phyloP scores from a whole-genome alignment of 331 rosid species.

The Pyrus hybrid region DNA sequence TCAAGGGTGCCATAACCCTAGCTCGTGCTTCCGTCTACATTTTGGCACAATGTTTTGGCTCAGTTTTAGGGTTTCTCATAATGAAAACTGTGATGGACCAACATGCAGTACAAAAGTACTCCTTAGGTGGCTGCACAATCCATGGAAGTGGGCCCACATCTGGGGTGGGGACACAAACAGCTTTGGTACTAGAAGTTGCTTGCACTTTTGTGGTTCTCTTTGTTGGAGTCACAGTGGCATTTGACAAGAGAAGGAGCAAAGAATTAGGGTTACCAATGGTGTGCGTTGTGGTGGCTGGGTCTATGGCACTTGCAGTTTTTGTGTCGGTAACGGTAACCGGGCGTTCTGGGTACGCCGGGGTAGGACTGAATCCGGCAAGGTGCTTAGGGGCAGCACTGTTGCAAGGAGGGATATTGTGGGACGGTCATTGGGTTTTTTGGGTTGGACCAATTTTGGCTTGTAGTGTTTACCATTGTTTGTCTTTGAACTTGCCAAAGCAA shows the following conservation, averaged over 20 bases:
- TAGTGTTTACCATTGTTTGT: slow-evolving; percentile 30
- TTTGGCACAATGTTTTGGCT: slow-evolving; percentile 56
- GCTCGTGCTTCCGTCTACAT: slow-evolving; percentile 45
- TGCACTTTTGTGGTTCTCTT: slow-evolving; percentile 69
- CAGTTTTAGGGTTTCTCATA: slow-evolving; percentile 41
- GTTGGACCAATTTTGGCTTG: slow-evolving; percentile 66
- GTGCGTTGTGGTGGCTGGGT: slow-evolving; percentile 46
- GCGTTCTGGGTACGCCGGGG: slow-evolving; percentile 48
- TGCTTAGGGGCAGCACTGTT: slow-evolving; percentile 66
- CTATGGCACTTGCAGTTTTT: slow-evolving; percentile 52
- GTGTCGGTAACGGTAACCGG: slow-evolving; percentile 57
- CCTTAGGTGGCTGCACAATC: slow-evolving; percentile 66
- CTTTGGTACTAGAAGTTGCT: slow-evolving; percentile 46
- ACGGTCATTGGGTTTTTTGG: slow-evolving; percentile 86
- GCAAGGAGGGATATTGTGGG: slow-evolving; percentile 48
- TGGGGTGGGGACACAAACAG: slow-evolving; percentile 5
- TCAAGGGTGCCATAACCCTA: slow-evolving; percentile 44
- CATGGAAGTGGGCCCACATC: slow-evolving; percentile 2
- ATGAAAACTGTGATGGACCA: slow-evolving; percentile 41
- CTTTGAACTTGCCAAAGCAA: slow-evolving; percentile 38
- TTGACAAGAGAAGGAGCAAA: slow-evolving; percentile 48
- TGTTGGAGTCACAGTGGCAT: slow-evolving; percentile 53
- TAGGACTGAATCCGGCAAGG: slow-evolving; percentile 69
- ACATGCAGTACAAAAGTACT: slow-evolving; percentile 16
- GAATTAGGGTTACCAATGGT: slow-evolving; percentile 58